Base-by-base conservation (phyloP, 2,329 filamentous ascomycete genomes). In the Fusarium clavum region DNA sequence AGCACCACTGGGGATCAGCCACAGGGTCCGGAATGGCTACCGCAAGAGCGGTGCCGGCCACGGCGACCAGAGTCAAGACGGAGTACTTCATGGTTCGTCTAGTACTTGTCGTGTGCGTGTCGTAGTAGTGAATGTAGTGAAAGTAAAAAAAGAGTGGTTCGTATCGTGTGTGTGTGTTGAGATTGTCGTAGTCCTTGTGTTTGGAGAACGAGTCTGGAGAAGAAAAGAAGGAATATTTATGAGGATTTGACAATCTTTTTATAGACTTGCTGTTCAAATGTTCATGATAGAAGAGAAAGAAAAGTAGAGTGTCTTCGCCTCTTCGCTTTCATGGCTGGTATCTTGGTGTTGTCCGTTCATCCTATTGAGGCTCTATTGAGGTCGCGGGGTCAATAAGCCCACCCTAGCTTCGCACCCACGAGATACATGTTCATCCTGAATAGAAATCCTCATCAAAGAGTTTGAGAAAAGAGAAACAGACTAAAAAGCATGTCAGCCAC, bases 1-100 rank as follows among this genome's bases (percentile, higher is more conserved):
- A 68, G 71, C 83, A 84, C 70, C 77, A 78, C 20, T 20, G 20
- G 0, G 57, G 57, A 13, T 61, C 53, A 4, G 57, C 57, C 5
- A 58, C 44, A 40, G 62, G 62, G 14, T 32, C 61, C 16, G 60
- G 60, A 11, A 41, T n/a, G 6, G 59, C 59, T 3, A 49, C 56
- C 29, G 69, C 69, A 25, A 71, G 14, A 30, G 47, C 54, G 25
- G 61, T 51, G 32, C 70, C 61, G 41, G 70, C 69, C 60, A 75
- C 38, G 46, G 73, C 27, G 60, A 72, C 71, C 49, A 76, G 25
- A 66, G 74, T 62, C 32, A 76, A 62, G 52, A 78, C 45, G 29
- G 71, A 72, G 53, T 75, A 69, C 75, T 77, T 78, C 77, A 78
- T 78, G 32, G 22, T 70, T 57, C 40, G 14, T 24, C 7, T 8